These are phyloP conservation scores for Citrullus colocynthis DNA, from an alignment of 306 rosid genomes.

Conservation along the genomic window DNA sequence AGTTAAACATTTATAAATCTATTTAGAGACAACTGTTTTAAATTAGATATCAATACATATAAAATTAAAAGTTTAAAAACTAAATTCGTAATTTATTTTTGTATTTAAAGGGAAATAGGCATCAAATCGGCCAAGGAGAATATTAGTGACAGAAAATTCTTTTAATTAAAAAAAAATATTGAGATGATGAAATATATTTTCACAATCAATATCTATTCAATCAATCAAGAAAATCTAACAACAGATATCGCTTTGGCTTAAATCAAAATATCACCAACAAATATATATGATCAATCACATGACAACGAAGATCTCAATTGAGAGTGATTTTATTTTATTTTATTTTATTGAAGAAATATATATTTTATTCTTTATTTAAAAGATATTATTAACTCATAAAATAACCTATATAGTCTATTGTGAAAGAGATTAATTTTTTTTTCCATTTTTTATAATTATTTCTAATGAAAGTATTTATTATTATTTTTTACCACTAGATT, in stretches of 20 bases:
- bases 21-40: no score
- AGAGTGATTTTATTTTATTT: neutral
- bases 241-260: neutral
- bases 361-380: no score
- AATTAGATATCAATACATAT: no score
- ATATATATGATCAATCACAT: neutral
- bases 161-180: neutral
- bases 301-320: neutral
- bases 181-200: neutral
- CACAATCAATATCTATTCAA: neutral
- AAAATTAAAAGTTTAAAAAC: no score
- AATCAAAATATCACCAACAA: neutral
- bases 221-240: neutral
- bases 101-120: neutral
- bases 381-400: no score
- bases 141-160: neutral
- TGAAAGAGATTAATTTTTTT: no score
- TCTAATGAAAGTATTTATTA: no score
- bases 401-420: no score
- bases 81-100: neutral
- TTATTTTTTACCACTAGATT: no score
- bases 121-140: neutral
- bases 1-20: no score
- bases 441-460: no score
- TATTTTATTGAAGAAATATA: neutral